Percentiles rank a stretch among this genome's conserved stretches.
Conservation (phyloP, 441 rosid species). For the Euphorbia celastroides region DNA sequence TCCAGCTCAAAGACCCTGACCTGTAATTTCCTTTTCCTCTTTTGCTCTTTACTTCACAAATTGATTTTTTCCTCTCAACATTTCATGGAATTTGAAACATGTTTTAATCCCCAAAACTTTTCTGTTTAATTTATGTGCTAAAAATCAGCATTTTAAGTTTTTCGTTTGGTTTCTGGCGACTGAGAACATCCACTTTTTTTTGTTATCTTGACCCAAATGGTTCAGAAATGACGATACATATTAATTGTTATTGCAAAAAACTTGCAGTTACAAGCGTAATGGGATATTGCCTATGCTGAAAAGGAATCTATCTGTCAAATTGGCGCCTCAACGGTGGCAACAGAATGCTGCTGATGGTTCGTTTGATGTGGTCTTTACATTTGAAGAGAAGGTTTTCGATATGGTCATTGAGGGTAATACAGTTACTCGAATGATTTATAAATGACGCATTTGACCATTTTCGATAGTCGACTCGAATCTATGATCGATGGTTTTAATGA, state of each 20-base stretch:
- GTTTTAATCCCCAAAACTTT: too few relatives aligned
- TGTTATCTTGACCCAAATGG: background rate
- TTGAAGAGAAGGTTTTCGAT: slow-evolving; percentile 94
- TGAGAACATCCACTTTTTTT: background rate
- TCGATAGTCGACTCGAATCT: background rate
- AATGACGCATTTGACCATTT: background rate
- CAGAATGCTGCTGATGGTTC: slow-evolving; percentile 82
- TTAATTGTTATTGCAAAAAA: slow-evolving; percentile 8
- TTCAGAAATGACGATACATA: background rate
- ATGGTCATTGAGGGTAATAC: slow-evolving; percentile 69
- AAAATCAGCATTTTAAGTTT: background rate
- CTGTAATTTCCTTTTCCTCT: slow-evolving; percentile 44
- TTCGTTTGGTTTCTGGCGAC: background rate
- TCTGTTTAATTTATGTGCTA: background rate
- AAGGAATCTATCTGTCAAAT: slow-evolving; percentile 65
- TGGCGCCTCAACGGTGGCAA: slow-evolving; percentile 96
- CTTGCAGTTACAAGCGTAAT: slow-evolving; percentile 74
- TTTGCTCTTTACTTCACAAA: too few relatives aligned
- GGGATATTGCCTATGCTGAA: slow-evolving; percentile 92
- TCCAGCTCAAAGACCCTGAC: slow-evolving; percentile 92
- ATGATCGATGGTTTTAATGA: slow-evolving; percentile 2
- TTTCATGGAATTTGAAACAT: too few relatives aligned
- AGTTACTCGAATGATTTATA: background rate
- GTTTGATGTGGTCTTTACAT: slow-evolving; percentile 67
- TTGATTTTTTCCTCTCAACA: too few relatives aligned